phyloP scores from a whole-genome alignment of 192 early-diverging fungal species.

The Coemansia sp. region DNA sequence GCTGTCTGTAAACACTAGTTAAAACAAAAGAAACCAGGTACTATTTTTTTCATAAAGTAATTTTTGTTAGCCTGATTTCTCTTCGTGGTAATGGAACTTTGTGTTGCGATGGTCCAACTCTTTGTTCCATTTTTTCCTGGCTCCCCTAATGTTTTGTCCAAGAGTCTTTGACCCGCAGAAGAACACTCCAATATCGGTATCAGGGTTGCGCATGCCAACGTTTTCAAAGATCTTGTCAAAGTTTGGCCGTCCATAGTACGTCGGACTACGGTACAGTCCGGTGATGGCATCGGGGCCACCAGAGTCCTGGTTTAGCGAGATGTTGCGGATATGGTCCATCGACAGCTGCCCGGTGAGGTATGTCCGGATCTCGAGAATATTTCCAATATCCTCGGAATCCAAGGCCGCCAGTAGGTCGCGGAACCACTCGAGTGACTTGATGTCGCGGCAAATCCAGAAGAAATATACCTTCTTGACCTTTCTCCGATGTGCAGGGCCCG shows the following conservation, averaged over 20 bases:
- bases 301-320: conserved; percentile 54
- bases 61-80: conserved; percentile 41
- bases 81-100: conserved; percentile 61
- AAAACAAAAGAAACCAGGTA: too few relatives aligned
- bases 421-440: conserved; percentile 65
- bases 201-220: conserved; percentile 50
- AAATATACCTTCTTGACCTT: conserved; percentile 55
- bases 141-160: conserved; percentile 47
- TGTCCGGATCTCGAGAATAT: conserved; percentile 61
- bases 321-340: conserved; percentile 58
- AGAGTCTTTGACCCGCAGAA: conserved; percentile 71
- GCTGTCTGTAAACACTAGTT: too few relatives aligned
- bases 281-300: conserved; percentile 66
- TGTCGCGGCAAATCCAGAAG: conserved; percentile 64
- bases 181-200: conserved; percentile 71
- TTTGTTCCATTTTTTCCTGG: conserved; percentile 26
- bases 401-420: conserved; percentile 59
- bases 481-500: conserved; percentile 9
- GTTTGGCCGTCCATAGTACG: conserved; percentile 79
- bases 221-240: conserved; percentile 65
- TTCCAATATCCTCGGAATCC: conserved; percentile 54
- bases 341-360: conserved; percentile 60
- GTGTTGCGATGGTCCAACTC: conserved; percentile 46
- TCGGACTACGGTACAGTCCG: conserved; percentile 57
- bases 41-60: too few relatives aligned